These are phyloP conservation scores for Amylocystis lapponica DNA, from an alignment of 768 basidiomycete genomes.

Conservation along the genomic window DNA sequence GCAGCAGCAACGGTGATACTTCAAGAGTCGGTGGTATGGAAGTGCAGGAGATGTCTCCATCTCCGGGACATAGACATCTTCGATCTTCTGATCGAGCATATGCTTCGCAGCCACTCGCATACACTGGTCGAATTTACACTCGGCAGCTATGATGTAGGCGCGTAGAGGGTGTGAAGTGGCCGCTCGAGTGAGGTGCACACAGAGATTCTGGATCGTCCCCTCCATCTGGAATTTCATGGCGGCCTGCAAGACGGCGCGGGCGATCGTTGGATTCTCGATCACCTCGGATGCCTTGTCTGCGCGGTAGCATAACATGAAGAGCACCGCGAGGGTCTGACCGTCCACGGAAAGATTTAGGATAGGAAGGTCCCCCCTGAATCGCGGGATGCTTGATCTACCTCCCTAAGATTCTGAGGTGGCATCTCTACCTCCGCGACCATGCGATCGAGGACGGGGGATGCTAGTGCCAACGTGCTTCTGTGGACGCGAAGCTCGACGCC, in stretches of 20 bases:
- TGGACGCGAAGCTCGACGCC: too few species aligned
- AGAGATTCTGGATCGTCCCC: slow-evolving; percentile 11
- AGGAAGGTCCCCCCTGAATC: slow-evolving; percentile 2
- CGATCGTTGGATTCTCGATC: neutral
- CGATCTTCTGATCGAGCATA: neutral
- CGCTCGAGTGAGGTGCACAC: neutral
- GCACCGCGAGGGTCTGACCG: slow-evolving; percentile 15
- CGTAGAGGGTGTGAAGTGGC: neutral
- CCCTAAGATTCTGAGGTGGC: too few species aligned
- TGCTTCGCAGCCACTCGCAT: slow-evolving; percentile 17
- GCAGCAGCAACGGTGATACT: too few species aligned
- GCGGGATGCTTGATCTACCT: slow-evolving; percentile 50
- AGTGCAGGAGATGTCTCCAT: too few species aligned
- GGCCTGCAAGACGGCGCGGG: slow-evolving; percentile 12
- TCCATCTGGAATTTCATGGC: slow-evolving; percentile 20
- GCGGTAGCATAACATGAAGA: slow-evolving; percentile 31
- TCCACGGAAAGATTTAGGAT: slow-evolving; percentile 13
- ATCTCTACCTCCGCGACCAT: too few species aligned
- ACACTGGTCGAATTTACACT: slow-evolving; percentile 19
- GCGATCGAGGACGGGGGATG: too few species aligned
- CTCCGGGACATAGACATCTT: neutral
- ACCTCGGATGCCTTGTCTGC: slow-evolving; percentile 17
- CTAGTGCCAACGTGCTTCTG: too few species aligned
- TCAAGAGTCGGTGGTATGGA: too few species aligned
- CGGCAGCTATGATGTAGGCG: neutral